A percentile compares a stretch with the other conserved stretches of the same genome.
These are phyloP conservation scores for Podaxis sp. DNA, from an alignment of 768 basidiomycete species.

Conservation along the genomic window DNA sequence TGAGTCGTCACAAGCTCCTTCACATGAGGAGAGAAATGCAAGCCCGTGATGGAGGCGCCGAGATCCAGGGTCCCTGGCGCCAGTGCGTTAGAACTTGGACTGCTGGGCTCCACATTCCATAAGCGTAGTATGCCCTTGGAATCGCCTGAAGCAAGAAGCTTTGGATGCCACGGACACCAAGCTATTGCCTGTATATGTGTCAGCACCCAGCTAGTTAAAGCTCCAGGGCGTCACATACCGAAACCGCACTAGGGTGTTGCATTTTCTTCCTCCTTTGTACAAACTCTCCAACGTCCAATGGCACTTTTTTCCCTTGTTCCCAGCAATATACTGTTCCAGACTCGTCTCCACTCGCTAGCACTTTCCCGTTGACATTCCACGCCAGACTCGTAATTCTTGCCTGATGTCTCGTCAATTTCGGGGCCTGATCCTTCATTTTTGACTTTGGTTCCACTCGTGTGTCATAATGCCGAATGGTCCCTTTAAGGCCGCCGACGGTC, in stretches of 20 bases:
- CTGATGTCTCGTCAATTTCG: slow-evolving; percentile 65
- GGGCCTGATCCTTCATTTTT: slow-evolving; percentile 56
- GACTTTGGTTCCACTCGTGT: slow-evolving; percentile 48
- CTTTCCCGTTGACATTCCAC: slow-evolving; percentile 63
- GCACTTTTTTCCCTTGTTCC: slow-evolving; percentile 54
- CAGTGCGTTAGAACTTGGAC: slow-evolving; percentile 29
- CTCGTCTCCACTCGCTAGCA: slow-evolving; percentile 75
- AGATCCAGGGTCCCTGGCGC: slow-evolving; percentile 42
- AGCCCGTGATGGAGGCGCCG: slow-evolving; percentile 59
- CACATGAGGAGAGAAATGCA: slow-evolving; percentile 74
- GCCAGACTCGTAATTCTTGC: slow-evolving; percentile 58
- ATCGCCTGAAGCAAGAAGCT: slow-evolving; percentile 76
- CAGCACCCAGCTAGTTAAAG: background rate
- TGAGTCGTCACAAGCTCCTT: slow-evolving; percentile 87
- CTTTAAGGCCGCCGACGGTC: slow-evolving; percentile 13
- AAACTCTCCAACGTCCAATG: slow-evolving; percentile 52
- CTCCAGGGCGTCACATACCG: slow-evolving; percentile 2
- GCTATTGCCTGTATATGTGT: slow-evolving; percentile 58
- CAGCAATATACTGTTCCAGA: slow-evolving; percentile 74
- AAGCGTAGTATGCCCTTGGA: slow-evolving; percentile 48
- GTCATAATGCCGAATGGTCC: slow-evolving; percentile 69
- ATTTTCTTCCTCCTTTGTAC: slow-evolving; percentile 57
- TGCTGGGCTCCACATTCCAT: slow-evolving; percentile 48
- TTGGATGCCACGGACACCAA: slow-evolving; percentile 88
- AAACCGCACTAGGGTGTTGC: slow-evolving; percentile 50